Evolutionary conservation across 148 eudicot species (phyloP).

Genomic region (Vaccinium darrowii): DNA sequence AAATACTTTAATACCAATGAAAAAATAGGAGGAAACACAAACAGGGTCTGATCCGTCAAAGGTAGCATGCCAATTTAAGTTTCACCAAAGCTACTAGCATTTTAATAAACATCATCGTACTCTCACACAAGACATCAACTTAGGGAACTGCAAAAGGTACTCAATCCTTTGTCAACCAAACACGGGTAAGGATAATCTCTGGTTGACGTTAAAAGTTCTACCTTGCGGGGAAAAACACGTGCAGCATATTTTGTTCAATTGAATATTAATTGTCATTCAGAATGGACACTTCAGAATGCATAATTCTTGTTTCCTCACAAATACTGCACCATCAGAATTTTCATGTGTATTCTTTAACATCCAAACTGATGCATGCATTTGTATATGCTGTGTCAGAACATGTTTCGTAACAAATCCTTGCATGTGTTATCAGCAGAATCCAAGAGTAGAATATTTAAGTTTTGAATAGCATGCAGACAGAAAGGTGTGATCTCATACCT

Average conservation of each 20-base stretch:
- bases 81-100: not conserved
- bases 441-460: not conserved
- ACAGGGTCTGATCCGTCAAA: not conserved
- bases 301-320: not conserved
- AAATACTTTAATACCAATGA: not conserved
- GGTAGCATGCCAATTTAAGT: not conserved
- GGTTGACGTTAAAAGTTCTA: not conserved
- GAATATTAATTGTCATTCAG: not conserved
- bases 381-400: not conserved
- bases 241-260: not conserved
- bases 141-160: not conserved
- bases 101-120: not conserved
- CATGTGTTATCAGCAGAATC: not conserved
- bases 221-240: not conserved
- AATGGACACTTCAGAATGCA: not conserved
- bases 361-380: not conserved
- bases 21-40: not conserved
- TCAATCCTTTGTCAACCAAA: conserved; percentile 1
- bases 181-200: not conserved
- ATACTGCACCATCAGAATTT: not conserved
- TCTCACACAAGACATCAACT: not conserved
- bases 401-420: not conserved
- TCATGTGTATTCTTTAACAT: not conserved
- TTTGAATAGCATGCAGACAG: not conserved
- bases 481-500: conserved; percentile 41